These are phyloP conservation scores for Solanum neorickii DNA, from an alignment of 257 asterid species.

Conservation along the genomic window DNA sequence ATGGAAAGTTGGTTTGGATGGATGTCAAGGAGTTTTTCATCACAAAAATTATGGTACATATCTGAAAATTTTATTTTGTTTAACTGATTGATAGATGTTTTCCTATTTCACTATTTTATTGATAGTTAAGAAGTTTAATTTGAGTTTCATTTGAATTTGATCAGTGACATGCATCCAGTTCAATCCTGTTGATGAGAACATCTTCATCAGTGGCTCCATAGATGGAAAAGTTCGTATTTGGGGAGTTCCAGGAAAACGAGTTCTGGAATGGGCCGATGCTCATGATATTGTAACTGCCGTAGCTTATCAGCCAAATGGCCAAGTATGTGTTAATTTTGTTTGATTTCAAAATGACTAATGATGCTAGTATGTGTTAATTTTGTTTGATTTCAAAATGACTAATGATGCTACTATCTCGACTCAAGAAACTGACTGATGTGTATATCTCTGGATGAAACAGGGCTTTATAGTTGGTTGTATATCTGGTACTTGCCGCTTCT, in stretches of 20 bases:
- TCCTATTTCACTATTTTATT: neutral
- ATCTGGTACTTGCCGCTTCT: slow-evolving; percentile 70
- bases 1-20: slow-evolving; percentile 46
- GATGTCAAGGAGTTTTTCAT: slow-evolving; percentile 52
- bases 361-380: slow-evolving; percentile 19
- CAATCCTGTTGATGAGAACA: slow-evolving; percentile 62
- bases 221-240: slow-evolving; percentile 87
- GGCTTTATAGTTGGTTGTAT: slow-evolving; percentile 65
- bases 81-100: neutral
- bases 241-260: slow-evolving; percentile 51
- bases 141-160: neutral
- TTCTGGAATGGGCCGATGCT: slow-evolving; percentile 53
- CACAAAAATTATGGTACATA: slow-evolving; percentile 64
- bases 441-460: slow-evolving; percentile 16
- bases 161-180: slow-evolving; percentile 82
- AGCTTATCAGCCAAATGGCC: slow-evolving; percentile 70
- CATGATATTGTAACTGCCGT: slow-evolving; percentile 53
- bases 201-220: slow-evolving; percentile 68
- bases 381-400: neutral
- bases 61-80: neutral
- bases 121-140: neutral
- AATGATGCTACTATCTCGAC: neutral
- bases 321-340: slow-evolving; percentile 24
- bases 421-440: neutral
- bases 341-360: neutral